These are phyloP conservation scores for Ophidiomyces ophidiicola DNA, from an alignment of 2,329 filamentous ascomycete genomes.

Conservation along the genomic window DNA sequence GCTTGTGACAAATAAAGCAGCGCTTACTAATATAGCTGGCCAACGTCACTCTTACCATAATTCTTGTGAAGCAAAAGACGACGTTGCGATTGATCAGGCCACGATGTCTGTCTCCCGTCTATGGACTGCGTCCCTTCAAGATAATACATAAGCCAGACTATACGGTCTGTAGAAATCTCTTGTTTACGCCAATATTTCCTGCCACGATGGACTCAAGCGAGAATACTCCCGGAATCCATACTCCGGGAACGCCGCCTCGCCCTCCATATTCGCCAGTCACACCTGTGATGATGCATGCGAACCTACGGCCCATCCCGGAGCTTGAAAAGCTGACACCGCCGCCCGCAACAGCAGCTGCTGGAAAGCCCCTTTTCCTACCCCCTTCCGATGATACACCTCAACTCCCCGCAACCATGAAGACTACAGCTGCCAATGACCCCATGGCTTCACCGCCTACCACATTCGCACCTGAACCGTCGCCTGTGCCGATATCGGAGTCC, in stretches of 20 bases:
- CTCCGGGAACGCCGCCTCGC: slow-evolving; percentile 31
- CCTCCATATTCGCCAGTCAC: slow-evolving; percentile 39
- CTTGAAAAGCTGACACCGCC: slow-evolving; percentile 4
- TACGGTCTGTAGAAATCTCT: neutral
- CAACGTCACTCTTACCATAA: neutral
- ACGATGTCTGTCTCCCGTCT: neutral
- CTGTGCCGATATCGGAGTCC: slow-evolving; percentile 36
- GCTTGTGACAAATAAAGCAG: no score
- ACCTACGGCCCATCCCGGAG: slow-evolving; percentile 13
- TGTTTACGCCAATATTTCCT: neutral
- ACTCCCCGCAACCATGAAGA: neutral
- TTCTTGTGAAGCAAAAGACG: neutral
- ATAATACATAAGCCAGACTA: neutral
- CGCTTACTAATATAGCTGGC: no score
- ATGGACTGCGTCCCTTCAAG: neutral
- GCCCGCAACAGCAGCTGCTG: slow-evolving; percentile 1
- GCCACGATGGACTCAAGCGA: slow-evolving; percentile 6
- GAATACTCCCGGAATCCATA: slow-evolving; percentile 8
- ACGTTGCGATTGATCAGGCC: neutral
- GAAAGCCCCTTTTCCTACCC: neutral
- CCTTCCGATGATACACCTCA: neutral
- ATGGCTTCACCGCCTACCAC: slow-evolving; percentile 1
- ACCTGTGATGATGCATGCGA: slow-evolving; percentile 29
- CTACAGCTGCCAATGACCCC: neutral
- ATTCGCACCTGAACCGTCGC: slow-evolving; percentile 28